Base-by-base conservation (phyloP, 306 rosid genomes). In the Lablab purpureus region DNA sequence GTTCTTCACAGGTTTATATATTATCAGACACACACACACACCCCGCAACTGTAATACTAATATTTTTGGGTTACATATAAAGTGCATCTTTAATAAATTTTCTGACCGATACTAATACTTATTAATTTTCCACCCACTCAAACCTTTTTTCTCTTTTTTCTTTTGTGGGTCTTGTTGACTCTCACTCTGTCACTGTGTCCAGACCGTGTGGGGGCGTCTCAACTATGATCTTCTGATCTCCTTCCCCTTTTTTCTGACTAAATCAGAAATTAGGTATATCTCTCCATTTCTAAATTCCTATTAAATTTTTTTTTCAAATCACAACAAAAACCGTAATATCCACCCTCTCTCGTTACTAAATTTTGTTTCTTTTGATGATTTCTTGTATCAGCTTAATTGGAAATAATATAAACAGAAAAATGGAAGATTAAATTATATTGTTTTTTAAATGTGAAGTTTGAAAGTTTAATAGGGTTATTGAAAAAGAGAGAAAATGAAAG, bases 81-180 rank as follows among this genome's bases (percentile, higher is more conserved):
- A 71, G 41, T 78, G 32, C 54, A 37, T 1, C 67, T 59, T 68
- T 19, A 70, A 68, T 74, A 10, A 43, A 43, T 43, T 43, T 43
- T 56, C 37, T 32, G 12, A 28, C 43, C 30, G 28, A 65, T 64
- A 72, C 10, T 51, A 52, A 30, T 72, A 50, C 12, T 64, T 64
- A 37, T 78, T 83, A 78, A 78, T 78, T 79, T 85, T 80, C 76
- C 76, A 79, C 82, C 87, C 84, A 79, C 66, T 72, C 62, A 10
- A 47, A 10, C 17, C 18, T 27, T 50, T 1, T 10, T 5, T 37
- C 13, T 27, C 47, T 49, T 67, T 69, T 54, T 56, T 45, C 12
- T 13, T 19, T 0, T 46, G 7, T 21, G 65, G 62, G 52, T 34
- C 23, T 52, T 79, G 56, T 58, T 83, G 54, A 71, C 62, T 79